Conservation (phyloP, 2,329 filamentous ascomycete species). For the Verticillium dahliae region DNA sequence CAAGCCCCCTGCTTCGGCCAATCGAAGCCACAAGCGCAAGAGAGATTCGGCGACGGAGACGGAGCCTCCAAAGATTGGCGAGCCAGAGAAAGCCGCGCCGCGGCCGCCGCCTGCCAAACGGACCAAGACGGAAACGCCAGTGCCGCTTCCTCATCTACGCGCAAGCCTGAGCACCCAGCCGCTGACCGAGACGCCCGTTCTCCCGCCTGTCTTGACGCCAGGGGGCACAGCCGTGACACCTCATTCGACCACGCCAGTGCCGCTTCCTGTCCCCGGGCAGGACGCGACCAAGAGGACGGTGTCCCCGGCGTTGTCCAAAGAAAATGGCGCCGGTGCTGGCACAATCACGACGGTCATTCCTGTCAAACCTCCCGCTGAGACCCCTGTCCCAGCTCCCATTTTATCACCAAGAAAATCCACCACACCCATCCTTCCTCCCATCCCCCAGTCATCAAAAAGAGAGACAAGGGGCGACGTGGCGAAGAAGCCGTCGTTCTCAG, state of each 20-base stretch:
- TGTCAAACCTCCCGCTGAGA: conserved; percentile 30
- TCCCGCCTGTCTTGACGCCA: conserved; percentile 24
- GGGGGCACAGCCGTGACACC: conserved; percentile 10
- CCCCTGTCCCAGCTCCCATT: conserved; percentile 29
- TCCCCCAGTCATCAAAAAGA: conserved; percentile 27
- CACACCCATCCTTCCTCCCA: conserved; percentile 29
- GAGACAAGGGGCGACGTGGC: conserved; percentile 38
- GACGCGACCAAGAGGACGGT: conserved; percentile 5
- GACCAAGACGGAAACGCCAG: conserved; percentile 51
- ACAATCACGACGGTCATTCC: conserved; percentile 28
- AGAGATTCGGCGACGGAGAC: conserved; percentile 28
- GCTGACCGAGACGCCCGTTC: conserved; percentile 9
- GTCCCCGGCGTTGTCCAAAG: conserved; percentile 1
- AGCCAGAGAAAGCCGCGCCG: conserved; percentile 15
- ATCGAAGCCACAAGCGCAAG: conserved; percentile 35
- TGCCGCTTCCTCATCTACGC: conserved; percentile 37
- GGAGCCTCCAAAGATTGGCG: conserved; percentile 20
- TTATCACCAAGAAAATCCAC: conserved; percentile 23
- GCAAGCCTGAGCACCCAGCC: conserved; percentile 16
- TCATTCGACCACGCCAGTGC: conserved; percentile 26
- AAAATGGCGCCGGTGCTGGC: conserved; percentile 19
- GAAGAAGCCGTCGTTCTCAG: conserved; percentile 31
- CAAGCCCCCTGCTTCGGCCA: neutral
- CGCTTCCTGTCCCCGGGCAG: conserved; percentile 13
- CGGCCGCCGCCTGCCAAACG: conserved; percentile 40